Conservation (phyloP, 192 early-diverging fungal genomes). For the Rhizophagus clarus region DNA sequence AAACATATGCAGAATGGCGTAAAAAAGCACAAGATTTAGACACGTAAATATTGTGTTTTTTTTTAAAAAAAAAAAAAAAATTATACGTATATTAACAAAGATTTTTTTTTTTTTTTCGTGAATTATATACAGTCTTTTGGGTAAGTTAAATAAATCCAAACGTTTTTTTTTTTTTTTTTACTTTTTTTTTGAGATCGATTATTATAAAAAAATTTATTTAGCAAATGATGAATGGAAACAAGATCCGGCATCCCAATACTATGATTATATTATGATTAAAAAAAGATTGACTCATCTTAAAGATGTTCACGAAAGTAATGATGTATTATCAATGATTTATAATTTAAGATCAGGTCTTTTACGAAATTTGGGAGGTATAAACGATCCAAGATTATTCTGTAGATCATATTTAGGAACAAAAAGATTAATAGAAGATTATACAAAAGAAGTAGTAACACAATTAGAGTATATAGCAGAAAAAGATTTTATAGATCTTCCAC, state of each 20-base stretch:
- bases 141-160: background rate
- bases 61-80: background rate
- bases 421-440: conserved; percentile 75
- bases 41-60: conserved; percentile 27
- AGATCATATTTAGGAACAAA: conserved; percentile 70
- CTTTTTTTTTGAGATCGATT: background rate
- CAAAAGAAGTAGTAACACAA: conserved; percentile 63
- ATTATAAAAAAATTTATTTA: conserved; percentile 24
- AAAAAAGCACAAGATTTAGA: conserved; percentile 54
- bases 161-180: too few relatives aligned
- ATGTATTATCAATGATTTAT: conserved; percentile 63
- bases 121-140: conserved; percentile 30
- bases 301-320: conserved; percentile 47
- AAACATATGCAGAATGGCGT: conserved; percentile 57
- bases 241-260: conserved; percentile 54
- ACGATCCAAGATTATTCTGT: conserved; percentile 61
- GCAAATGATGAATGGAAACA: conserved; percentile 61
- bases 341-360: conserved; percentile 65
- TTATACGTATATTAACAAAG: background rate
- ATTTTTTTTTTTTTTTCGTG: conserved; percentile 2
- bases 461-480: conserved; percentile 58
- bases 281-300: conserved; percentile 52
- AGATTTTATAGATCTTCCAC: conserved; percentile 41
- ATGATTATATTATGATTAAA: conserved; percentile 68
- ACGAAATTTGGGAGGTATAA: conserved; percentile 74